Base-by-base conservation (phyloP, 371 early-diverging fungal species). In the Mortierella sp. region DNA sequence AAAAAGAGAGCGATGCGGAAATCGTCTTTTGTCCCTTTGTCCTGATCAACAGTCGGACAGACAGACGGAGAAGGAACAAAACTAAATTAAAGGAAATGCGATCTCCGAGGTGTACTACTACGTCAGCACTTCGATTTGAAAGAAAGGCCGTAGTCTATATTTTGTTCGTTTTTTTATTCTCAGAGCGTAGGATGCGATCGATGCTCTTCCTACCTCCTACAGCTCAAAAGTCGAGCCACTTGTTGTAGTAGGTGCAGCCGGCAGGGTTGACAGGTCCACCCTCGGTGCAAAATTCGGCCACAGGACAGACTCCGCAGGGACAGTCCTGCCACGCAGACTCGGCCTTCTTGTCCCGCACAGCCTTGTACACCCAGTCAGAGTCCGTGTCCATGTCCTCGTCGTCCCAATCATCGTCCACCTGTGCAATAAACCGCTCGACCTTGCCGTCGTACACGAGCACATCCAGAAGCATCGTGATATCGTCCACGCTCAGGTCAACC, bases 361-460 rank as follows among this genome's bases (percentile, higher is more conserved):
- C 95, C 81, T 93, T 92, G 79, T 96, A 96, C 68, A 94, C 92
- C 91, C 92, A 95, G 71, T 91, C 91, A 43, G 78, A 76, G 31
- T 79, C 72, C 6, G 68, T 87, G 4, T 86, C 83, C 66, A 71
- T 66, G 61, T 89, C 90, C 4, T 87, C 88, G 39, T 91, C 91
- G 48, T 90, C 91, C 80, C 80, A 80, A 31, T 80, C 75, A 39
- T 92, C 92, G 58, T 90, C 89, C 37, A 89, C 87, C 48, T 85
- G 87, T 4, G 93, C 89, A 39, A 90, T 66, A 72, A 90, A 87
- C 61, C 90, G 89, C 80, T 96, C 95, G 9, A 97, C 87, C 68
- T 93, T 94, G 43, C 97, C 97, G 80, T 99, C 99, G 78, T 95
- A 97, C 8, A 95, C 92, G 22, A 99, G 89, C 31, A 95, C 92